Conservation (phyloP, 176 grass and related monocot genomes). For the Carex pumila region DNA sequence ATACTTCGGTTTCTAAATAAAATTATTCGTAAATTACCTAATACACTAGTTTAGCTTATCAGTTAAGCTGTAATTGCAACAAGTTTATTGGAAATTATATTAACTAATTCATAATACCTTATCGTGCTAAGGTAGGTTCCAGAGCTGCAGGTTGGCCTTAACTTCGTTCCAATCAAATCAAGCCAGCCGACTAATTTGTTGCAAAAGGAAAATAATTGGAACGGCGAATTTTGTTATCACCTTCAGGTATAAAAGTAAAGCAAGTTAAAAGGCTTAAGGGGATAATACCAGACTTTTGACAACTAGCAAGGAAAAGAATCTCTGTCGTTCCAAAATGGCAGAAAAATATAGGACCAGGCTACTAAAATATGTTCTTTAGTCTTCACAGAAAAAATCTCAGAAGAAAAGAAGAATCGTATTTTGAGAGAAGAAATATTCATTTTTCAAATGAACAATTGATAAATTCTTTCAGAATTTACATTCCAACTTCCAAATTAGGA, state of each 20-base stretch:
- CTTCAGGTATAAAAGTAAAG: slow-evolving; percentile 4
- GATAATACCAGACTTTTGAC: neutral
- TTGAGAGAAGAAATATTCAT: neutral
- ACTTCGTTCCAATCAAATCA: slow-evolving; percentile 9
- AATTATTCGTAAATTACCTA: too few relatives aligned
- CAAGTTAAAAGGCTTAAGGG: too few relatives aligned
- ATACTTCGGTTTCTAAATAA: neutral
- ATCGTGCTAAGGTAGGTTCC: neutral
- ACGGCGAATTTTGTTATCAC: neutral
- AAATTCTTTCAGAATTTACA: neutral
- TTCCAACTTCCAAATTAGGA: neutral
- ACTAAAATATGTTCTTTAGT: neutral
- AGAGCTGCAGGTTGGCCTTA: neutral
- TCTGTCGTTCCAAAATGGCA: too few relatives aligned
- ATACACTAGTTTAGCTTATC: neutral
- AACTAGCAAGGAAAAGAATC: neutral
- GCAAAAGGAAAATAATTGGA: neutral
- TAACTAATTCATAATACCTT: neutral
- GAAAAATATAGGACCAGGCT: neutral
- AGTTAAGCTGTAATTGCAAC: neutral
- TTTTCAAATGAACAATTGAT: neutral
- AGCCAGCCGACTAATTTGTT: neutral
- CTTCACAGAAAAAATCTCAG: neutral
- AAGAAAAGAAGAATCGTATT: neutral
- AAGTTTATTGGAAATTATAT: neutral